Base-by-base conservation (phyloP, 2,329 filamentous ascomycete species). In the Aureobasidium sp. region DNA sequence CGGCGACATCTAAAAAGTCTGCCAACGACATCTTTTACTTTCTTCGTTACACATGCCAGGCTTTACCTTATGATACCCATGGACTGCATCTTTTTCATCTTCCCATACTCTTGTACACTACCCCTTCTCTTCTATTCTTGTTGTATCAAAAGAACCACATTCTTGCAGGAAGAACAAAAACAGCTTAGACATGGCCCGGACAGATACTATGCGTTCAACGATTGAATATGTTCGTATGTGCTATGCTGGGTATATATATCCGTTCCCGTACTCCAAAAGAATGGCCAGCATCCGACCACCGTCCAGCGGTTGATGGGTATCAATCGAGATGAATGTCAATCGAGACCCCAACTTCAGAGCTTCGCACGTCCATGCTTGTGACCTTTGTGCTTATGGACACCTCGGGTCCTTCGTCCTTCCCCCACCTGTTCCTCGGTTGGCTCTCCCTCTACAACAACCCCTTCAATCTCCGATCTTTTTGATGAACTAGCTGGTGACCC, bases 1-100 rank as follows among this genome's bases (percentile, higher is more conserved):
- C 23, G 71, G 70, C 8, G 68, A 34, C 32, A 41, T 51, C 23
- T 60, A 26, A 53, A 17, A 34, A 27, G 7, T 8, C 53, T 36
- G 47, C 29, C 29, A 36, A 37, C 46, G 17, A 27, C 42, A 46
- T 7, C 8, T n/a, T 48, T 10, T 10, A n/a, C 26, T 5, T 48
- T 48, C 5, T 32, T n/a, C 46, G 46, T 48, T 27, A 32, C 46
- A 32, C 10, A 26, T 48, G 15, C 26, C 46, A 48, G 46, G 46
- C 47, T 51, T 36, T 34, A 13, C 47, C 12, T 51, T 51, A 51
- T 23, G 47, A 51, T 51, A 51, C 47, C 47, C 47, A 51, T 51
- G 47, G 47, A 51, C 34, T 51, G 47, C 47, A 51, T 51, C 29
- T 32, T n/a, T 27, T 23, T 20, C 29, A 15, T 23, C 29, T 36